Evolutionary conservation across 1,284 basidiomycete species (phyloP), one percentile per base, ranked within the genome.

Genomic region (Takashimella koratensis): DNA sequence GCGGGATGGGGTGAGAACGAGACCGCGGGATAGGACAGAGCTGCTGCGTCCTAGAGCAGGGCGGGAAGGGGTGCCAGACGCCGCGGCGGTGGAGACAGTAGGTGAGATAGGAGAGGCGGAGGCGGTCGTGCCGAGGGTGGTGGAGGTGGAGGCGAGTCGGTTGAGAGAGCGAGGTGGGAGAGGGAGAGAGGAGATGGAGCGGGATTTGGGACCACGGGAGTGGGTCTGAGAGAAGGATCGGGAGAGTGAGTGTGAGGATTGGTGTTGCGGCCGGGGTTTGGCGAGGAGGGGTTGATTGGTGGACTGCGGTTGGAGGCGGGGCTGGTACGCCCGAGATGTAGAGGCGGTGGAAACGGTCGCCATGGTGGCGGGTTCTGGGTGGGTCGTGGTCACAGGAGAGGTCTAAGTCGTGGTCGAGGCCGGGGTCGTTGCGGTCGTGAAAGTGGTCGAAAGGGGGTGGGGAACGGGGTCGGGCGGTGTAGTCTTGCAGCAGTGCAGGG

Each of bases 111-210:
- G 47, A 39, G 5, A n/a, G 5, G 20, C 26, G 20, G 25, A 27
- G 11, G 13, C 5, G 10, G 24, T 36, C 8, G 23, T 27, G 5
- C 13, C 25, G 12, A 30, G 27, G 30, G 26, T 30, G 27, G 19
- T 19, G 16, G 24, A 36, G n/a, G 26, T 13, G 10, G 46, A 48
- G 22, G 26, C 20, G 13, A 36, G 39, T n/a, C 16, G 13, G 45
- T 19, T 30, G 57, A 50, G 59, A 48, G 46, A 24, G 36, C 52
- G 61, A 36, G 52, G 25, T 3, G 52, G 44, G 5, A 50, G 44
- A 4, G 59, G 54, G 19, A 59, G 47, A 2, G 57, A 56, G 21
- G 54, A 58, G 47, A 64, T 57, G 16, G 65, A 67, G 40, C 57
- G 49, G 0, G 65, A 52, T 60, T 63, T 67, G 22, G 49, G 45